Percentiles rank a stretch among this genome's conserved stretches.
Conservation (phyloP, 208 protist genomes). For the Leishmania gerbilli region DNA sequence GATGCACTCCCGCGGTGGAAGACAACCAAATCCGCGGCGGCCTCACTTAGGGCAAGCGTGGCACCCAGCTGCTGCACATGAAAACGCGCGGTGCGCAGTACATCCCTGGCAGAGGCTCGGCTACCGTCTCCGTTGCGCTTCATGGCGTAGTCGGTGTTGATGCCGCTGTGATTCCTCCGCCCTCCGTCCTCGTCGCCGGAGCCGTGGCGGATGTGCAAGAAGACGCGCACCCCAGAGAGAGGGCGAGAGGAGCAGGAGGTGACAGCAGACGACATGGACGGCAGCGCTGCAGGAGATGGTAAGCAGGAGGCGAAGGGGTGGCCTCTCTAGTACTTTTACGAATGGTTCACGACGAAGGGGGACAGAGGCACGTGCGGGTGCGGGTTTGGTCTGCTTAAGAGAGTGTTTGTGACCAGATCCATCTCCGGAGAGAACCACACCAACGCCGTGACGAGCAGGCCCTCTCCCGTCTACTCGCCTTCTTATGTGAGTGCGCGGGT, state of each 20-base stretch:
- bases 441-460: not conserved
- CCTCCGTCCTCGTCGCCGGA: not conserved
- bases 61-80: conserved; percentile 57
- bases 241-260: conserved; percentile 18
- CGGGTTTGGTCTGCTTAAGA: not conserved
- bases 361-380: not conserved
- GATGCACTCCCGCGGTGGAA: conserved; percentile 46
- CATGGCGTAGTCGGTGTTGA: not conserved
- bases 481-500: not conserved
- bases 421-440: not conserved
- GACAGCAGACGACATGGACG: not conserved
- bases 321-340: not conserved
- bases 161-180: not conserved
- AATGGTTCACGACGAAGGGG: not conserved
- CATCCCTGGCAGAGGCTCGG: not conserved
- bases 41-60: conserved; percentile 53
- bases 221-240: conserved; percentile 50
- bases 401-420: not conserved
- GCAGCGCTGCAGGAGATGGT: not conserved
- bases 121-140: not conserved
- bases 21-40: conserved; percentile 56
- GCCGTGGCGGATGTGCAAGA: conserved; percentile 60
- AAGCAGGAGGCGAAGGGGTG: not conserved
- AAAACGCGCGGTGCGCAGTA: conserved; percentile 18
- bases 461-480: not conserved